Conservation (phyloP, 2,329 filamentous ascomycete genomes). For the Nemania bipapillata region DNA sequence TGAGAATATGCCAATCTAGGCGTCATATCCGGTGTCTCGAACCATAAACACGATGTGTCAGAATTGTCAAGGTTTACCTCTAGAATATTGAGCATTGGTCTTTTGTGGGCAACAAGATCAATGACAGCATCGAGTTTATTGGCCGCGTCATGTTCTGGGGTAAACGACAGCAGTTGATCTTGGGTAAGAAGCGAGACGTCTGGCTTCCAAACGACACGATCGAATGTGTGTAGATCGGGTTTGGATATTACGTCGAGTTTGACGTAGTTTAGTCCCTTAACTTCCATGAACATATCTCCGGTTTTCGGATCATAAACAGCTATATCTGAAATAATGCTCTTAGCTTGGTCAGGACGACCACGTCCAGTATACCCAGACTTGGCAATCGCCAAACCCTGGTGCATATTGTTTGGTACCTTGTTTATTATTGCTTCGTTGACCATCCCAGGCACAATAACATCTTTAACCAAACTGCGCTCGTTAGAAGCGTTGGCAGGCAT, state of each 20-base stretch:
- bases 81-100: constrained; percentile 50
- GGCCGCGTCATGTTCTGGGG: not conserved
- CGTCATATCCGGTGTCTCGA: too few relatives aligned
- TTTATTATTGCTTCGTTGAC: constrained; percentile 39
- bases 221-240: constrained; percentile 43
- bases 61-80: constrained; percentile 48
- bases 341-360: constrained; percentile 28
- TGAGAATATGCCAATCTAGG: constrained; percentile 29
- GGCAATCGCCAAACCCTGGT: not conserved
- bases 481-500: constrained; percentile 24
- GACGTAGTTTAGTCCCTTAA: constrained; percentile 40
- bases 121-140: constrained; percentile 41
- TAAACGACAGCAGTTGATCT: constrained; percentile 12
- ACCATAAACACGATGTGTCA: constrained; percentile 47
- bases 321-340: constrained; percentile 31
- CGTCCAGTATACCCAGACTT: constrained; percentile 25
- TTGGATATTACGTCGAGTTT: constrained; percentile 41
- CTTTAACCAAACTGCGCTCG: constrained; percentile 35
- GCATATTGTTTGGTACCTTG: not conserved
- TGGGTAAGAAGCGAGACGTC: constrained; percentile 39
- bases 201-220: constrained; percentile 38
- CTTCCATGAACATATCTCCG: constrained; percentile 38
- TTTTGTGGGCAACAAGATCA: constrained; percentile 53
- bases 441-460: constrained; percentile 28
- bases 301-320: constrained; percentile 37